Percentiles rank a stretch among this genome's conserved stretches.
Conservation (phyloP, 2,329 filamentous ascomycete species). For the Drechmeria coniospora region DNA sequence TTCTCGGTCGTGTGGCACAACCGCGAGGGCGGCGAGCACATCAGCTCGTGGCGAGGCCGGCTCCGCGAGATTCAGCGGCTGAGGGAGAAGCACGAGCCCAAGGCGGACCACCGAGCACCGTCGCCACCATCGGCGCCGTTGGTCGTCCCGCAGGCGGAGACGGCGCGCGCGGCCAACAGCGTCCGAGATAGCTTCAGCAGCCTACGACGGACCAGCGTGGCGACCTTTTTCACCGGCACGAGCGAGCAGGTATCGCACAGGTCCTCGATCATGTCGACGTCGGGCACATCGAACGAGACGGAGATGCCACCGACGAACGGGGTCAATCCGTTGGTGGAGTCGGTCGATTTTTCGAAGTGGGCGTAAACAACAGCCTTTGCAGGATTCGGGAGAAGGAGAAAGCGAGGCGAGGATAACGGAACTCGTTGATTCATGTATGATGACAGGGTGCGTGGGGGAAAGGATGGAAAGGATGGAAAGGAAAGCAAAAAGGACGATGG, state of each 20-base stretch:
- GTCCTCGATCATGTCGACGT: slow-evolving; percentile 39
- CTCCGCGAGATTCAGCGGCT: slow-evolving; percentile 73
- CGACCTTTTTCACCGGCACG: slow-evolving; percentile 45
- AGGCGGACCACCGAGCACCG: slow-evolving; percentile 12
- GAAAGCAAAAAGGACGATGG: no score
- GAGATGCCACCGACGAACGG: slow-evolving; percentile 25
- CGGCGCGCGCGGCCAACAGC: slow-evolving; percentile 8
- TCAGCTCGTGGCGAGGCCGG: slow-evolving; percentile 80
- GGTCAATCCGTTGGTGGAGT: slow-evolving; percentile 18
- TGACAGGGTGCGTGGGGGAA: slow-evolving; percentile 1
- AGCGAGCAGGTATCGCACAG: slow-evolving; percentile 43
- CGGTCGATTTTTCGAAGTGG: slow-evolving; percentile 25
- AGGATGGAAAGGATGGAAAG: slow-evolving; percentile 1
- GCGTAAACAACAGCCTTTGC: no score
- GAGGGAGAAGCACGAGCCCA: slow-evolving; percentile 49
- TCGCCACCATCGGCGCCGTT: slow-evolving; percentile 15
- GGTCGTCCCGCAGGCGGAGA: slow-evolving; percentile 10
- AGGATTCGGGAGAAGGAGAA: background rate
- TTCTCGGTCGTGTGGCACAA: slow-evolving; percentile 84
- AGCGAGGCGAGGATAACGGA: no score
- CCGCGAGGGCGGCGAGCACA: slow-evolving; percentile 61
- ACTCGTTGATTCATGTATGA: slow-evolving; percentile 1
- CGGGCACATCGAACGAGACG: slow-evolving; percentile 37
- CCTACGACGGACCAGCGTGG: slow-evolving; percentile 46
- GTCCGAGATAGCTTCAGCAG: slow-evolving; percentile 47